A percentile compares a stretch with the other conserved stretches of the same genome.
Conservation (phyloP, 306 rosid species). For the Lotus japonicus region DNA sequence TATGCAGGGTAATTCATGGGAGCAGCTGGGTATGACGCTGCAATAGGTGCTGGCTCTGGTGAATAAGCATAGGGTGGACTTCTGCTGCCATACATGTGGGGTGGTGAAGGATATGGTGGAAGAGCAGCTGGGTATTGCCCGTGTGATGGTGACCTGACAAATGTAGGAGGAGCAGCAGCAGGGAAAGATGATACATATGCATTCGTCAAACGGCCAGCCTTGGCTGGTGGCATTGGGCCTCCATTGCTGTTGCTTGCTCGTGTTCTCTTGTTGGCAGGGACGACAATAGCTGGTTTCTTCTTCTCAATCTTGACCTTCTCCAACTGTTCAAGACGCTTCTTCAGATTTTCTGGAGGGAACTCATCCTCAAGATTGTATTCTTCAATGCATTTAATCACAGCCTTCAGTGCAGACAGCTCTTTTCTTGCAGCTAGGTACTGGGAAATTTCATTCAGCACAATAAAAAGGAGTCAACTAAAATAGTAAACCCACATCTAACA, state of each 20-base stretch:
- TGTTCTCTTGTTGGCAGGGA: constrained; percentile 96
- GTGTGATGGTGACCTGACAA: constrained; percentile 88
- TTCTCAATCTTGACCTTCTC: constrained; percentile 93
- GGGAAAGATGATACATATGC: constrained; percentile 99
- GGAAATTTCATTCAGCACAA: constrained; percentile 18
- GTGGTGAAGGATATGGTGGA: constrained; percentile 93
- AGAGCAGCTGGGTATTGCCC: constrained; percentile 84
- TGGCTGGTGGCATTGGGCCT: constrained; percentile 99
- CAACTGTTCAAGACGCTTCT: constrained; percentile 94
- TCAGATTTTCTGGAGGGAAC: constrained; percentile 87
- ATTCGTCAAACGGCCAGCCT: constrained; percentile 95
- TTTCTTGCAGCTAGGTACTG: constrained; percentile 94
- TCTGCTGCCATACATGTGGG: constrained; percentile 92
- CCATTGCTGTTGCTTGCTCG: constrained; percentile 89
- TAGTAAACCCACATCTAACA: background rate
- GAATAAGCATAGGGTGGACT: constrained; percentile 93
- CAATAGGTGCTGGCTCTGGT: constrained; percentile 74
- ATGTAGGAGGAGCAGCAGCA: constrained; percentile 75
- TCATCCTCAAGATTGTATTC: constrained; percentile 87
- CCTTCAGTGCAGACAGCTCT: constrained; percentile 91
- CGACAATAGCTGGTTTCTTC: constrained; percentile 63
- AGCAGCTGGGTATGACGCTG: constrained; percentile 66
- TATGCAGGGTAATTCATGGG: constrained; percentile 92
- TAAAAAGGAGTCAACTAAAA: constrained; percentile 18
- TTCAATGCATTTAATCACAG: constrained; percentile 91